Base-by-base conservation (phyloP, 176 grass and related monocot species). In the Carex cristatella region DNA sequence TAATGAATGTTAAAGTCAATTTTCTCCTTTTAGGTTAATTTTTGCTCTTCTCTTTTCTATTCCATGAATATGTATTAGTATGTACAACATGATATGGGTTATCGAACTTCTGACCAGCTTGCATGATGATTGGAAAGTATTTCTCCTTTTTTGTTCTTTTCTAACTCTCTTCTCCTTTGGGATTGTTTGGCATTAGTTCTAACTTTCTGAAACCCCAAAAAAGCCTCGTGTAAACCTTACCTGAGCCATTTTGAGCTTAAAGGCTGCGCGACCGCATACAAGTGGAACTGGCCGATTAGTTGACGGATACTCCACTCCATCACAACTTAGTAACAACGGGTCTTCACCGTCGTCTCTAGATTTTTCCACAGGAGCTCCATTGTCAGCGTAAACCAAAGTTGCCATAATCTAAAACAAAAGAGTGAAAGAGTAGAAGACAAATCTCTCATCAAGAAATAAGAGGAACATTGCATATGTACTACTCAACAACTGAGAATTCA, bases 171-270 rank as follows among this genome's bases (percentile, higher is more conserved):
- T 14, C 49, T 55, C 10, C 27, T 48, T 4, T 48, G 15, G 40
- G 1, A 73, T 73, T 73, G 48, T 56, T 55, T 77, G 37, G 19
- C 23, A 77, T 77, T 30, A 77, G 11, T 55, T 53, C 8, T 53
- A 75, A 75, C n/a, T 75, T 77, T 77, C 46, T 77, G 71, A 76
- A 76, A 23, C 69, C 69, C 10, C 33, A 56, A 77, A 76, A 14
- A 56, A 61, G 16, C 46, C 82, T 90, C 2, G 67, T 72, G 13
- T 68, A 55, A 84, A 92, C 35, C 28, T 61, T 66, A 98, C 95
- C 89, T 98, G 93, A 80, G 93, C 94, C 79, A 98, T 92, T 86
- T 98, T 98, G 59, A 95, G 95, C 77, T 98, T 98, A 81, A 95
- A 95, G 15, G 91, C 46, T 55, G 93, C 93, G 68, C 81, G 91